Evolutionary conservation across 768 basidiomycete genomes (phyloP), one percentile per base, ranked within the genome.

Genomic region (Termitomyces sp.): DNA sequence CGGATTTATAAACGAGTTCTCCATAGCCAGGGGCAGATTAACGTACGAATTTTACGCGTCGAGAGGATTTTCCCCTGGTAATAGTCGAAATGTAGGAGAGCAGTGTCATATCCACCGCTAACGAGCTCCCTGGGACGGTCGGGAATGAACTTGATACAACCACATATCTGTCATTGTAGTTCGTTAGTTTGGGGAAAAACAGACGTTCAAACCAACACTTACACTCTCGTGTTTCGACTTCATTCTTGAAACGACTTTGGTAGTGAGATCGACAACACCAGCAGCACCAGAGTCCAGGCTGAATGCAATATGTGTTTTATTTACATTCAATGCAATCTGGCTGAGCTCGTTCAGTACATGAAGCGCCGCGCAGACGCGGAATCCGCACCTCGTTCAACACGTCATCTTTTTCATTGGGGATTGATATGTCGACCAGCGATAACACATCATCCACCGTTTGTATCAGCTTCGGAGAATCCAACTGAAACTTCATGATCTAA

Each of bases 81-180:
- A 57, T 79, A 80, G 63, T 92, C 88, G 64, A 83, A 86, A 64
- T 93, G 91, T 14, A 88, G 66, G 26, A 93, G 63, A 3, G 76
- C 71, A 41, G 77, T 80, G 62, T 94, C 92, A 64, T 88, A 92
- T 2, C 91, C 91, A 5, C 84, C 90, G 59, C 87, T 90, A 24
- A 94, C 76, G 13, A 91, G 65, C 67, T 93, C 92, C 44, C 75
- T 77, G 3, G 88, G 83, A 24, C 89, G 77, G 65, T 80, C 80
- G 7, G 88, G 86, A 58, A 93, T 82, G 67, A 90, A 92, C 58
- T 75, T 81, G 40, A 88, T 83, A 18, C 79, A 78, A 11, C 82
- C 84, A 48, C 87, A 90, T 13, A 93, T 81, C 90, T 92, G 64
- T 36, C 24, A 59, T n/a, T 45, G 52, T 30, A 55, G 22, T 22